Base-by-base conservation (phyloP, 1,139 yeast species). In the Yamadazyma atmosphaerica region DNA sequence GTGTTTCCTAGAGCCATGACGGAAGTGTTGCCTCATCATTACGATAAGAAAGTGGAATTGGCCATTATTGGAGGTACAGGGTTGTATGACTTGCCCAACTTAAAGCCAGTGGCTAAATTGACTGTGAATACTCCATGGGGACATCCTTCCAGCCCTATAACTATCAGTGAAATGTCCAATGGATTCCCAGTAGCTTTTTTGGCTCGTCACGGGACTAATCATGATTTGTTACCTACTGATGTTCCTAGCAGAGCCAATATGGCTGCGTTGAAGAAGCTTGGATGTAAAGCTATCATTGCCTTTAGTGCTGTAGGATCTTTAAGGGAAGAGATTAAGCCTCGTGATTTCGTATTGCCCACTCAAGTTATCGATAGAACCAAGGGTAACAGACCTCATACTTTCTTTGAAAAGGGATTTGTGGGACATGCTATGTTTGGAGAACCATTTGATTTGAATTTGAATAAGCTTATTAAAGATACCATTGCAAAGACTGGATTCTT, bases 61-160 rank as follows among this genome's bases (percentile, higher is more conserved):
- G 98, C 95, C 33, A 80, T 92, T 48, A 92, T 92, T 59, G 98
- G 98, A 28, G 98, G 98, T 32, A 92, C 98, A 3, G 99, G 99
- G n/a, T 76, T 92, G 33, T 92, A 92, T 70, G 86, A 87, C 42
- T 74, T 92, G 44, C 88, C 86, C 32, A 81, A 87, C 41, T 72
- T 90, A 46, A 77, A 83, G 34, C 95, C 96, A 2, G 94, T 89
- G 37, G 97, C 97, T 18, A 73, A 85, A 50, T 67, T 89, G 37
- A 79, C 86, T 6, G 64, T 88, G 39, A 76, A 83, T 14, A 92
- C 98, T 8, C 99, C 99, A 17, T 92, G 98, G 98, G 99, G 98
- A 6, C 77, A 75, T 51, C 96, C 99, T 16, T 89, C 98, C 4
- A 85, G 95, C 11, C 90, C 97, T 37, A 86, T 92, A 56, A 90